Percentiles rank a stretch among this genome's conserved stretches.
These are phyloP conservation scores for Quercus glauca DNA, from an alignment of 306 rosid genomes.

Conservation along the genomic window DNA sequence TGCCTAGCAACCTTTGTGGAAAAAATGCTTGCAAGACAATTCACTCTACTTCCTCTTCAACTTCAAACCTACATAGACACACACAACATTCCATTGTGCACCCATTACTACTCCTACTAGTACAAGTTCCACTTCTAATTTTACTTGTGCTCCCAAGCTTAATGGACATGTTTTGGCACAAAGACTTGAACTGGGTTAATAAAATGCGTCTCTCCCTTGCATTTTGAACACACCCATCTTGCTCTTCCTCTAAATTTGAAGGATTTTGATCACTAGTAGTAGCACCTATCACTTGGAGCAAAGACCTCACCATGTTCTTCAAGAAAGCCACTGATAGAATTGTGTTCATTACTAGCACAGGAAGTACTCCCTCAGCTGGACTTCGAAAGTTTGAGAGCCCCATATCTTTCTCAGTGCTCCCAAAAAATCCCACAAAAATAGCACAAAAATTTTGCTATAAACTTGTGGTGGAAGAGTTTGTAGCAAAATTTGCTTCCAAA, in stretches of 20 bases:
- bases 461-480: too few relatives aligned
- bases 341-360: conserved; percentile 61
- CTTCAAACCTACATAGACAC: conserved; percentile 69
- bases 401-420: conserved; percentile 28
- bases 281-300: conserved; percentile 43
- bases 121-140: not conserved
- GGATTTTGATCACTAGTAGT: not conserved
- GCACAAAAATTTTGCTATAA: too few relatives aligned
- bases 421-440: not conserved
- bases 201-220: conserved; percentile 48
- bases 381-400: conserved; percentile 65
- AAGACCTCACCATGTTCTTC: conserved; percentile 63
- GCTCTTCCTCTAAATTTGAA: conserved; percentile 24
- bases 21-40: conserved; percentile 78
- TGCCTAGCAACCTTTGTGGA: conserved; percentile 70
- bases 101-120: not conserved
- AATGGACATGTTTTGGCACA: conserved; percentile 23
- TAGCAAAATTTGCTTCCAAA: not conserved
- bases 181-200: conserved; percentile 44
- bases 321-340: conserved; percentile 50
- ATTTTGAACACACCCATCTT: conserved; percentile 16
- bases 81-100: conserved; percentile 57
- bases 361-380: conserved; percentile 60
- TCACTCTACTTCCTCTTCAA: conserved; percentile 70
- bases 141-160: not conserved